Evolutionary conservation across 768 basidiomycete genomes (phyloP).

Genomic region (Trametes gibbosa): DNA sequence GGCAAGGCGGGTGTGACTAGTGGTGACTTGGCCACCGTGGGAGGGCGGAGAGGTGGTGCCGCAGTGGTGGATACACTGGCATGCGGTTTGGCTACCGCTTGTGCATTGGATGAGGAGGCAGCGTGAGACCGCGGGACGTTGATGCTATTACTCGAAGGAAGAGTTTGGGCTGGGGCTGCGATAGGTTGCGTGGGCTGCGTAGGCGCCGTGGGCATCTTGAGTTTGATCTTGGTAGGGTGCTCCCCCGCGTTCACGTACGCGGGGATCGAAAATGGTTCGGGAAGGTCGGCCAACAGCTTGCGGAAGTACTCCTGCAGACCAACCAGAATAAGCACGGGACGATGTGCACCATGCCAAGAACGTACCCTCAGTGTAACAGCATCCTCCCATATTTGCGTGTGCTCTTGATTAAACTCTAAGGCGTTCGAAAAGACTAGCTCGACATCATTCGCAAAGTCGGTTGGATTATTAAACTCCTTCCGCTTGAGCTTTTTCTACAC

Average conservation of each 20-base stretch:
- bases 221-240: conserved; percentile 66
- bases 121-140: conserved; percentile 1
- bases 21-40: conserved; percentile 8
- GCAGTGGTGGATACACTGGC: not conserved
- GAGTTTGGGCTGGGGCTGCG: conserved; percentile 7
- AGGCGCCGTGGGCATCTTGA: conserved; percentile 56
- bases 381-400: conserved; percentile 80
- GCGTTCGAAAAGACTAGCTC: conserved; percentile 92
- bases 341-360: not conserved
- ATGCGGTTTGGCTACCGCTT: not conserved
- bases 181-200: conserved; percentile 33
- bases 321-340: not conserved
- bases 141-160: conserved; percentile 13
- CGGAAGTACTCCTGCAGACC: conserved; percentile 63
- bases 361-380: conserved; percentile 63
- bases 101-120: not conserved
- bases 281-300: conserved; percentile 75
- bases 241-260: conserved; percentile 43
- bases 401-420: conserved; percentile 82
- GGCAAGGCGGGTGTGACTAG: conserved; percentile 10
- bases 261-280: conserved; percentile 59
- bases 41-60: not conserved
- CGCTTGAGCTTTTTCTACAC: conserved; percentile 75
- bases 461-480: conserved; percentile 66
- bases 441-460: conserved; percentile 81